Conservation (phyloP, 2,329 filamentous ascomycete species). For the Hortaea sp. region DNA sequence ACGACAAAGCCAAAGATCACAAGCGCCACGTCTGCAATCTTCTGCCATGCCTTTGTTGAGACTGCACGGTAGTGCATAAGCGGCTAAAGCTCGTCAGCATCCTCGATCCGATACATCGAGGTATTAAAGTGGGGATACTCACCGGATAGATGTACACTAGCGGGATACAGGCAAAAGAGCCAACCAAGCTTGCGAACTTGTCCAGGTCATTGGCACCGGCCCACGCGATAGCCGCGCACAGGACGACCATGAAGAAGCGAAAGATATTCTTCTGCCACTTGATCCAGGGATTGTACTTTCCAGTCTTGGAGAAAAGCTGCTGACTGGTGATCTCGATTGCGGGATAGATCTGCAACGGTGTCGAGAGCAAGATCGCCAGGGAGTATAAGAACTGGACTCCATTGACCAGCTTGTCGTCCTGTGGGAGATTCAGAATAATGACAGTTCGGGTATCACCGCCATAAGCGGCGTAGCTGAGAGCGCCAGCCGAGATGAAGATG, state of each 20-base stretch:
- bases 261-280: constrained; percentile 99
- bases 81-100: constrained; percentile 43
- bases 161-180: constrained; percentile 95
- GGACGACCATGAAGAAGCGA: constrained; percentile 80
- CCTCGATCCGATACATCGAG: not conserved
- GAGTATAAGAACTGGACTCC: constrained; percentile 94
- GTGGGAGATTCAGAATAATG: constrained; percentile 88
- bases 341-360: constrained; percentile 92
- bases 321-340: constrained; percentile 96
- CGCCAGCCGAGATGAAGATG: constrained; percentile 83
- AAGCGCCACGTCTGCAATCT: constrained; percentile 61
- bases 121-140: constrained; percentile 35
- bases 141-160: constrained; percentile 97
- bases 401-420: constrained; percentile 92
- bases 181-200: constrained; percentile 93
- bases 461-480: constrained; percentile 90
- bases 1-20: constrained; percentile 74
- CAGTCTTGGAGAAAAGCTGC: constrained; percentile 82
- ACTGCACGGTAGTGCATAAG: constrained; percentile 80
- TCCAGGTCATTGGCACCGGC: constrained; percentile 85
- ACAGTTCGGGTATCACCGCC: constrained; percentile 94
- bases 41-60: constrained; percentile 58
- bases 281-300: constrained; percentile 96
- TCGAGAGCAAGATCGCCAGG: constrained; percentile 91
- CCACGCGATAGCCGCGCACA: constrained; percentile 85